phyloP scores from a whole-genome alignment of 2,329 filamentous ascomycete genomes.

The Rutstroemia sp. region DNA sequence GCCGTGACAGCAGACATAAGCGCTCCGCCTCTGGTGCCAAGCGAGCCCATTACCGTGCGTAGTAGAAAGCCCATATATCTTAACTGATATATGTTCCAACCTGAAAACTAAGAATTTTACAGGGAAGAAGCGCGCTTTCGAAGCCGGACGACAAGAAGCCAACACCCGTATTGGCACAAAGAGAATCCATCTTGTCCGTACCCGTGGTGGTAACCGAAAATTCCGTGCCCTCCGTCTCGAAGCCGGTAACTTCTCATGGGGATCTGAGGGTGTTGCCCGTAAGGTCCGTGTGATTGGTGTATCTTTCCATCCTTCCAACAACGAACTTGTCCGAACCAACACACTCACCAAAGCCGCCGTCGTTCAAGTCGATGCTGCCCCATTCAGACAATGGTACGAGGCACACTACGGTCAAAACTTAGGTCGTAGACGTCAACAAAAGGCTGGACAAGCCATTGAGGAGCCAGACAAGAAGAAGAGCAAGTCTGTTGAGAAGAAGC shows the following conservation, averaged over 20 bases:
- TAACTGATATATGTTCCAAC: slow-evolving; percentile 62
- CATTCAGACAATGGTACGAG: slow-evolving; percentile 99
- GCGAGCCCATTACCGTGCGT: slow-evolving; percentile 84
- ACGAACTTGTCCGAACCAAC: slow-evolving; percentile 99
- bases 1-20: slow-evolving; percentile 99
- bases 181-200: slow-evolving; percentile 94
- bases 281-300: slow-evolving; percentile 99
- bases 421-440: slow-evolving; percentile 86
- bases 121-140: slow-evolving; percentile 97
- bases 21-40: slow-evolving; percentile 98
- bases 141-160: slow-evolving; percentile 98
- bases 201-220: slow-evolving; percentile 98
- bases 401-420: slow-evolving; percentile 92
- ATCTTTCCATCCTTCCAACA: slow-evolving; percentile 99
- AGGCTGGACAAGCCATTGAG: slow-evolving; percentile 41
- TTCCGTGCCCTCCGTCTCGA: slow-evolving; percentile 99
- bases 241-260: slow-evolving; percentile 99
- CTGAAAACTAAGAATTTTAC: slow-evolving; percentile 48
- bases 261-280: slow-evolving; percentile 93
- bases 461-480: slow-evolving; percentile 73
- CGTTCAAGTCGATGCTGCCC: slow-evolving; percentile 96
- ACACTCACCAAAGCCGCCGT: slow-evolving; percentile 98
- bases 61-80: slow-evolving; percentile 61
- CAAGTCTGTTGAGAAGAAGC: slow-evolving; percentile 95
- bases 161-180: slow-evolving; percentile 98